A percentile compares a stretch with the other conserved stretches of the same genome.
phyloP scores from a whole-genome alignment of 1,284 basidiomycete genomes.

The Tylopilus sp. region DNA sequence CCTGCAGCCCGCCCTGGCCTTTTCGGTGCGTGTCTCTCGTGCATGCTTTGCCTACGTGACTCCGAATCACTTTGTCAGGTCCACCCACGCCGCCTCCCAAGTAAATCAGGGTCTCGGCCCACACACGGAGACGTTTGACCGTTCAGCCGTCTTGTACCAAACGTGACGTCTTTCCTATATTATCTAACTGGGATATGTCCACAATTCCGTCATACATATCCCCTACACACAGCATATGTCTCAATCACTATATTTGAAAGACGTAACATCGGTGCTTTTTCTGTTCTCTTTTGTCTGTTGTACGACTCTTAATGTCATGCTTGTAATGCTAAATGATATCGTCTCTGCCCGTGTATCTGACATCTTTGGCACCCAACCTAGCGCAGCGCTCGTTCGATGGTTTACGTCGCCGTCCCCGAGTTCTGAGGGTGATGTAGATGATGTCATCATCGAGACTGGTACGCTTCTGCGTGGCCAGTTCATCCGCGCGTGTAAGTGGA shows the following conservation, averaged over 20 bases:
- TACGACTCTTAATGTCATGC: conserved; percentile 3
- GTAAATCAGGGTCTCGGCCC: conserved; percentile 24
- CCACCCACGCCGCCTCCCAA: conserved; percentile 58
- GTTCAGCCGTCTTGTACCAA: not conserved
- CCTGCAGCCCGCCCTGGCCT: conserved; percentile 53
- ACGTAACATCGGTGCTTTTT: not conserved
- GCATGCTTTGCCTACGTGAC: not conserved
- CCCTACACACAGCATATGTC: not conserved
- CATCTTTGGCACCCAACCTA: too few species aligned
- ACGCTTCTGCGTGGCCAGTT: too few species aligned
- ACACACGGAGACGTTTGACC: not conserved
- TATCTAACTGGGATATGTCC: not conserved
- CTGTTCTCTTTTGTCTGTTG: not conserved
- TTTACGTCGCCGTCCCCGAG: too few species aligned
- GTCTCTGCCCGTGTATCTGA: not conserved
- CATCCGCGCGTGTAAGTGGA: too few species aligned
- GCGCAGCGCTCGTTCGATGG: too few species aligned
- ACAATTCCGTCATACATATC: not conserved
- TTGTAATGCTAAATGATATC: conserved; percentile 1
- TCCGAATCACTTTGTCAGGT: conserved; percentile 33
- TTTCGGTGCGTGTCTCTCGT: conserved; percentile 45
- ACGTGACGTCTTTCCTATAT: conserved; percentile 1
- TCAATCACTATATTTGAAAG: conserved; percentile 7
- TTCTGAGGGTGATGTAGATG: too few species aligned
- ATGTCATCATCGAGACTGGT: too few species aligned